phyloP scores from a whole-genome alignment of 768 basidiomycete genomes.

The Thelephora aurantiotincta region DNA sequence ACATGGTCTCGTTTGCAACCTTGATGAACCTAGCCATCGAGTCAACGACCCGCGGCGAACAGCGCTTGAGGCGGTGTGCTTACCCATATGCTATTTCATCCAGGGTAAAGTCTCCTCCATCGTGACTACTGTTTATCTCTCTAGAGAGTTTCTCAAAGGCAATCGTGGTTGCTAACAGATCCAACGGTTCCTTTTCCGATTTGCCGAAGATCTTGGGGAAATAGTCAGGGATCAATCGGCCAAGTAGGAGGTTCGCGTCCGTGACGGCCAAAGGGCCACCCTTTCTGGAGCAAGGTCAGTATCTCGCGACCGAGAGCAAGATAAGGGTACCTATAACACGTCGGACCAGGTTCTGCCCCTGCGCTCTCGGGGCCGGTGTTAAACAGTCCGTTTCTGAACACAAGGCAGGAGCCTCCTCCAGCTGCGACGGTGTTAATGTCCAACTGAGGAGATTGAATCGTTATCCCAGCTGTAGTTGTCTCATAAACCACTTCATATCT shows the following conservation, averaged over 20 bases:
- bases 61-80: constrained; percentile 10
- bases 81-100: constrained; percentile 89
- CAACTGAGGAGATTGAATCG: constrained; percentile 83
- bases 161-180: constrained; percentile 49
- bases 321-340: constrained; percentile 60
- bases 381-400: constrained; percentile 85
- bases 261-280: constrained; percentile 87
- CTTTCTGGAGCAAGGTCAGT: constrained; percentile 35
- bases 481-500: constrained; percentile 89
- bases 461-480: constrained; percentile 89
- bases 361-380: constrained; percentile 86
- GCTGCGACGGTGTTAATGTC: constrained; percentile 96
- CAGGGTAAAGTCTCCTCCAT: constrained; percentile 37
- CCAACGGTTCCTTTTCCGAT: constrained; percentile 73
- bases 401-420: constrained; percentile 83
- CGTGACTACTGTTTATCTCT: constrained; percentile 56
- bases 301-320: neutral
- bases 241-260: constrained; percentile 84
- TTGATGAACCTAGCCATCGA: constrained; percentile 63
- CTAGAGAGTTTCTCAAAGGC: constrained; percentile 56
- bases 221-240: constrained; percentile 76
- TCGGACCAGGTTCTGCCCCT: constrained; percentile 87
- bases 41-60: neutral
- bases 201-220: constrained; percentile 95
- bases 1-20: constrained; percentile 96